These are phyloP conservation scores for Penium margaritaceum DNA, from an alignment of 139 green algal genomes.

Conservation along the genomic window DNA sequence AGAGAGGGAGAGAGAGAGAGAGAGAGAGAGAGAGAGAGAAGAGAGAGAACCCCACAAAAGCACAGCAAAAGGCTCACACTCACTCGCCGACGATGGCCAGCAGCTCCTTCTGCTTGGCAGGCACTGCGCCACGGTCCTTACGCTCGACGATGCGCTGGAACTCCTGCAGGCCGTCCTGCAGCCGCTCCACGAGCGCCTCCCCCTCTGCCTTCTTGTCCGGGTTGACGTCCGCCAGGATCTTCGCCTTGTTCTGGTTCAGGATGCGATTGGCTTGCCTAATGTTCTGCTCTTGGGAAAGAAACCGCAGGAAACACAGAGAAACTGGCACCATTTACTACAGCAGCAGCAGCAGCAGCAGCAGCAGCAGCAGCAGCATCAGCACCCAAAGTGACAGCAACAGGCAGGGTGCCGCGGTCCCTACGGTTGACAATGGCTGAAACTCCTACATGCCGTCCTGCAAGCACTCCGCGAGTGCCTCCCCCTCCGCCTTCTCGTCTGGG, in stretches of 20 bases:
- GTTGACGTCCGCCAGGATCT: constrained; percentile 41
- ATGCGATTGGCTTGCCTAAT: constrained; percentile 55
- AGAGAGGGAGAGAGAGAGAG: too few relatives aligned
- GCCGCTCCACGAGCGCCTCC: constrained; percentile 44
- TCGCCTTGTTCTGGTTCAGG: constrained; percentile 55
- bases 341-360: too few relatives aligned
- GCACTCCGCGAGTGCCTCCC: constrained; percentile 43
- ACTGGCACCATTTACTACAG: too few relatives aligned
- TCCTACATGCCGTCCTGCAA: constrained; percentile 57
- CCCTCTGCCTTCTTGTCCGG: constrained; percentile 31
- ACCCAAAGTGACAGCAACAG: too few relatives aligned
- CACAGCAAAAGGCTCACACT: too few relatives aligned
- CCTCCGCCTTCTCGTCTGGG: constrained; percentile 27
- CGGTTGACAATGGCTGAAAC: constrained; percentile 64
- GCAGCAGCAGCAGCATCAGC: too few relatives aligned
- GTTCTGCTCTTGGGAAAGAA: constrained; percentile 49
- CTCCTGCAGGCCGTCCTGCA: constrained; percentile 57
- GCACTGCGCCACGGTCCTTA: constrained; percentile 72
- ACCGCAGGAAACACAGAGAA: too few relatives aligned
- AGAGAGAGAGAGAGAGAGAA: too few relatives aligned
- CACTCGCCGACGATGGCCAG: constrained; percentile 66
- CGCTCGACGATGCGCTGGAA: constrained; percentile 66
- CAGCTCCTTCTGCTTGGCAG: constrained; percentile 67
- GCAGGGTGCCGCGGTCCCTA: constrained; percentile 72
- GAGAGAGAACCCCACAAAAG: too few relatives aligned